A percentile compares a stretch with the other conserved stretches of the same genome.
phyloP scores from a whole-genome alignment of 73 alveolate genomes.

The Paramecium biaurelia region DNA sequence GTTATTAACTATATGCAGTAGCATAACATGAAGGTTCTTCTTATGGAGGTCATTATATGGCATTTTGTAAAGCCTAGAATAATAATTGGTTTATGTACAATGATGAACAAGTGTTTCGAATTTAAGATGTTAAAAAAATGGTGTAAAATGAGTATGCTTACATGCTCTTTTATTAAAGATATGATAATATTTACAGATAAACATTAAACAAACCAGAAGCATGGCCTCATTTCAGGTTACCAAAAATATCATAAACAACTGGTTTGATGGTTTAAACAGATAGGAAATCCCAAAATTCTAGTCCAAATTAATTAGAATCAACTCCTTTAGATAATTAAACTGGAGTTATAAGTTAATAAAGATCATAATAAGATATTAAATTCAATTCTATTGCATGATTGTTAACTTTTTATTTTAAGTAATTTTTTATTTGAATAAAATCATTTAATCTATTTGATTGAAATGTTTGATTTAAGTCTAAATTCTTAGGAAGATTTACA shows the following conservation, averaged over 20 bases:
- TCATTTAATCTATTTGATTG: slow-evolving; percentile 16
- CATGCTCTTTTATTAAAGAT: slow-evolving; percentile 68
- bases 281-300: not conserved
- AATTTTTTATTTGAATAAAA: not conserved
- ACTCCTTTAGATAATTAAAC: not conserved
- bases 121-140: slow-evolving; percentile 45
- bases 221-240: slow-evolving; percentile 35
- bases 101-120: slow-evolving; percentile 64
- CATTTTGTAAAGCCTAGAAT: slow-evolving; percentile 69
- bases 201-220: slow-evolving; percentile 7
- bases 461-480: not conserved
- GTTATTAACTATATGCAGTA: slow-evolving; percentile 89
- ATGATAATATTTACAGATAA: slow-evolving; percentile 9
- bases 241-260: not conserved
- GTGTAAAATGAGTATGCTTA: slow-evolving; percentile 69
- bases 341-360: not conserved
- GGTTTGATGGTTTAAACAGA: not conserved
- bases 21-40: slow-evolving; percentile 85
- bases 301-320: not conserved
- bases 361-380: not conserved
- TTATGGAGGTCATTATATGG: slow-evolving; percentile 88
- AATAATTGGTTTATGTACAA: slow-evolving; percentile 70
- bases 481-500: not conserved
- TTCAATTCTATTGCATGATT: not conserved
- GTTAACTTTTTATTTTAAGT: not conserved